Percentiles rank a stretch among this genome's conserved stretches.
These are phyloP conservation scores for Mucor sp. DNA, from an alignment of 371 early-diverging fungal species.

Conservation along the genomic window DNA sequence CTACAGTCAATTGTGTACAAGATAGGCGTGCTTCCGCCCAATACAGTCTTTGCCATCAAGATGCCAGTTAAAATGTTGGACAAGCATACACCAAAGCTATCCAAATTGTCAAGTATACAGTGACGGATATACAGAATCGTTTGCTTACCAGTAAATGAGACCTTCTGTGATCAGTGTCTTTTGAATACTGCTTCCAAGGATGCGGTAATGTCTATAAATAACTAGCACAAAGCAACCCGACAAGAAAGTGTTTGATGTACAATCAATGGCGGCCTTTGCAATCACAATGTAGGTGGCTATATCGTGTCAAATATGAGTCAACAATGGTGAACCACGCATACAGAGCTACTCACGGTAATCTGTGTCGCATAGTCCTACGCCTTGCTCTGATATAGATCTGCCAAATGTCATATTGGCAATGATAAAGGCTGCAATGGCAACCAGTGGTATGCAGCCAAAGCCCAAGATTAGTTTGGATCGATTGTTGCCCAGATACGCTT, in stretches of 20 bases:
- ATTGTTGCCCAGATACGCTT: conserved; percentile 48
- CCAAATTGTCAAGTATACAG: neutral
- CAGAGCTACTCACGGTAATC: conserved; percentile 33
- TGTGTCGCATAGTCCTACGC: conserved; percentile 30
- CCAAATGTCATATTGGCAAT: conserved; percentile 38
- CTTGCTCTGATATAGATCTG: conserved; percentile 21
- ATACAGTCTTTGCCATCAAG: conserved; percentile 25
- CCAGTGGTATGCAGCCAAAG: conserved; percentile 34
- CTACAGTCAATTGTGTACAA: conserved; percentile 54
- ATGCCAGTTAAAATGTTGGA: conserved; percentile 51
- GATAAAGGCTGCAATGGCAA: conserved; percentile 36
- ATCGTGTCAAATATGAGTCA: neutral
- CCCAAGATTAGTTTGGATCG: conserved; percentile 35
- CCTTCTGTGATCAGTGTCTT: conserved; percentile 42
- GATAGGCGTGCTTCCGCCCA: conserved; percentile 46
- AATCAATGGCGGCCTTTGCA: conserved; percentile 41
- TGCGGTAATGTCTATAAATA: conserved; percentile 44
- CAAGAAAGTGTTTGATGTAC: conserved; percentile 42
- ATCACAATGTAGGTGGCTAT: conserved; percentile 39
- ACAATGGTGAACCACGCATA: too few species aligned
- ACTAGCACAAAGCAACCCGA: conserved; percentile 46
- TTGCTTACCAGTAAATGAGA: conserved; percentile 40
- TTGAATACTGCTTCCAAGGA: conserved; percentile 43
- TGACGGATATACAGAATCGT: neutral
- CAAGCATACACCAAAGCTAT: conserved; percentile 48